A percentile compares a stretch with the other conserved stretches of the same genome.
phyloP scores from a whole-genome alignment of 371 early-diverging fungal species.

The Rhizopus sp. region DNA sequence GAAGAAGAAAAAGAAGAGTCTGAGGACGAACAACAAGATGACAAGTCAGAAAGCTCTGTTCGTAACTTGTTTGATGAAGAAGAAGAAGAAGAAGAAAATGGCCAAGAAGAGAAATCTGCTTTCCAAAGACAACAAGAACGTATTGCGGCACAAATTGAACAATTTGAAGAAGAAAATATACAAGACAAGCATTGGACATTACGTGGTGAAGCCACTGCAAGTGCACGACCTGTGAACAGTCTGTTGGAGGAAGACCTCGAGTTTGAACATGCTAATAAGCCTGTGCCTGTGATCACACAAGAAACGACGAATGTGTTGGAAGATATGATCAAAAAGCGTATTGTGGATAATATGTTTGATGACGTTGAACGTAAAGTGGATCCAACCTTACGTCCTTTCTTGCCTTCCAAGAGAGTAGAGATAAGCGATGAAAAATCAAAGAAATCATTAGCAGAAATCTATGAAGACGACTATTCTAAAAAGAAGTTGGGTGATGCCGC shows the following conservation, averaged over 20 bases:
- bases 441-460: constrained; percentile 88
- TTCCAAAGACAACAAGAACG: constrained; percentile 77
- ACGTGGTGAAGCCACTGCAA: constrained; percentile 78
- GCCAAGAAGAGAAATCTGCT: constrained; percentile 53
- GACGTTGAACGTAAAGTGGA: constrained; percentile 89
- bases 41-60: constrained; percentile 37
- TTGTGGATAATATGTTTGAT: constrained; percentile 81
- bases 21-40: constrained; percentile 38
- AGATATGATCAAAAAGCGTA: constrained; percentile 91
- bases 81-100: constrained; percentile 47
- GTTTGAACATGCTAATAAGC: constrained; percentile 87
- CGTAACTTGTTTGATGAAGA: constrained; percentile 57
- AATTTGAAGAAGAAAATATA: constrained; percentile 86
- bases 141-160: constrained; percentile 59
- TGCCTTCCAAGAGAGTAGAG: constrained; percentile 79
- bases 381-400: constrained; percentile 68
- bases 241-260: constrained; percentile 93
- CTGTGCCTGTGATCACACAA: constrained; percentile 94
- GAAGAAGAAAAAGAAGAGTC: constrained; percentile 49
- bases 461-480: constrained; percentile 87
- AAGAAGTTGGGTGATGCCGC: constrained; percentile 55
- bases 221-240: constrained; percentile 88
- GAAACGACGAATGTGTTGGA: constrained; percentile 88
- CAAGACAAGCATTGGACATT: constrained; percentile 86
- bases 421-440: constrained; percentile 82